Evolutionary conservation across 768 basidiomycete species (phyloP), one percentile per base, ranked within the genome.

Genomic region (Boletus sensibilis): DNA sequence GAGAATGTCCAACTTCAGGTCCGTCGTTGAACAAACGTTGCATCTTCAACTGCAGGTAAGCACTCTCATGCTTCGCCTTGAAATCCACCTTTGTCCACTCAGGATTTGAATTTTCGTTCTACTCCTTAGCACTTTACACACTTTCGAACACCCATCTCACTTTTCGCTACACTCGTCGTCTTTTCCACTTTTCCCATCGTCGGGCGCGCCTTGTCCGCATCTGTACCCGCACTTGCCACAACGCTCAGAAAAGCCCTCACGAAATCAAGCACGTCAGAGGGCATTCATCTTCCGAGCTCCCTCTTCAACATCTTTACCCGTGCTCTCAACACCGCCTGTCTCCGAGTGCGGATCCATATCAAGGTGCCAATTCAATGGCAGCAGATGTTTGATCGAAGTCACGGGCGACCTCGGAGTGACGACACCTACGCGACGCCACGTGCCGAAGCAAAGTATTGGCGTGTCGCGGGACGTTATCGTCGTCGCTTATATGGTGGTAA

Each of bases 391-490:
- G 10, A 18, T 29, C 25, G 11, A 29, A 13, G 29, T 12, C 25
- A n/a, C 11, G 37, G 27, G 40, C 45, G 18, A 40, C 13, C 44
- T 14, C 50, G 23, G 40, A 27, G 29, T 20, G 62, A 62, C 31
- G 54, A 53, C 11, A 49, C 53, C 21, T 72, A 72, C 35, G 49
- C 58, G n/a, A 71, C 60, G 0, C 53, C 60, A 37, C 53, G 49
- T 35, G 67, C 62, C 5, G 64, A 76, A 59, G 62, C 65, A 42
- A 60, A 46, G 35, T 76, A 74, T 45, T 75, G 73, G 73, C 59
- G 60, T 1, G 59, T 62, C 38, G 63, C 74, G 20, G 64, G 38
- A 23, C 69, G 71, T 5, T 64, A 62, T 50, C 69, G 54, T 4
- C 59, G 55, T 38, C 70, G 68, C 20, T 50, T 75, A 12, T 72